Percentiles rank a stretch among this genome's conserved stretches.
phyloP scores from a whole-genome alignment of 257 asterid species.

The Solanum habrochaites region DNA sequence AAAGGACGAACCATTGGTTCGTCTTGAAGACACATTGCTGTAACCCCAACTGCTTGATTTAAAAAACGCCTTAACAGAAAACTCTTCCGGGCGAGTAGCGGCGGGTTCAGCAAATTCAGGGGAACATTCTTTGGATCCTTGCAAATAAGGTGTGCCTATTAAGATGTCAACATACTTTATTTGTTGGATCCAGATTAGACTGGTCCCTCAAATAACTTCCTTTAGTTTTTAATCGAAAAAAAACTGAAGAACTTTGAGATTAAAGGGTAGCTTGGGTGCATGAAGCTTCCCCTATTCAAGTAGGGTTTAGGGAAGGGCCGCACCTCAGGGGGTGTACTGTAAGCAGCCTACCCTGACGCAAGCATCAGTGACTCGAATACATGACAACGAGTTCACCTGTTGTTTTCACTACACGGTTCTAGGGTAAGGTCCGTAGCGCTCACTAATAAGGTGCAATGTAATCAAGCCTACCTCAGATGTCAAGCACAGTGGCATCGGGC shows the following conservation, averaged over 20 bases:
- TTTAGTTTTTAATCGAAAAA: not conserved
- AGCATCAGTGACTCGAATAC: not conserved
- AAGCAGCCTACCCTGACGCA: not conserved
- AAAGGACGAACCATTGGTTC: slow-evolving; percentile 66
- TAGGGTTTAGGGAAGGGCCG: not conserved
- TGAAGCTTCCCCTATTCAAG: not conserved
- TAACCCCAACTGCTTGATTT: slow-evolving; percentile 69
- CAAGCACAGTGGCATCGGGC: not conserved
- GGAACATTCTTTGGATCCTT: slow-evolving; percentile 46
- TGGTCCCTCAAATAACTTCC: not conserved
- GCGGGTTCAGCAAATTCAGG: slow-evolving; percentile 73
- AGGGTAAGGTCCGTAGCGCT: not conserved
- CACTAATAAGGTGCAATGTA: not conserved
- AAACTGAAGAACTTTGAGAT: not conserved
- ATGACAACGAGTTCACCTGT: not conserved
- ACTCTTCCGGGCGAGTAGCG: slow-evolving; percentile 23
- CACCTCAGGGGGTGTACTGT: not conserved
- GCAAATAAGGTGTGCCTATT: slow-evolving; percentile 58
- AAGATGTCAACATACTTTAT: not conserved
- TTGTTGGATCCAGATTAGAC: not conserved
- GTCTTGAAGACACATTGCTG: slow-evolving; percentile 81
- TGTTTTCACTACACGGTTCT: not conserved
- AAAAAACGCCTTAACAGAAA: slow-evolving; percentile 36
- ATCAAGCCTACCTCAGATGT: not conserved
- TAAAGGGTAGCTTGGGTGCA: not conserved